phyloP scores from a whole-genome alignment of 805 yeast genomes.

The Pichia paraexigua region DNA sequence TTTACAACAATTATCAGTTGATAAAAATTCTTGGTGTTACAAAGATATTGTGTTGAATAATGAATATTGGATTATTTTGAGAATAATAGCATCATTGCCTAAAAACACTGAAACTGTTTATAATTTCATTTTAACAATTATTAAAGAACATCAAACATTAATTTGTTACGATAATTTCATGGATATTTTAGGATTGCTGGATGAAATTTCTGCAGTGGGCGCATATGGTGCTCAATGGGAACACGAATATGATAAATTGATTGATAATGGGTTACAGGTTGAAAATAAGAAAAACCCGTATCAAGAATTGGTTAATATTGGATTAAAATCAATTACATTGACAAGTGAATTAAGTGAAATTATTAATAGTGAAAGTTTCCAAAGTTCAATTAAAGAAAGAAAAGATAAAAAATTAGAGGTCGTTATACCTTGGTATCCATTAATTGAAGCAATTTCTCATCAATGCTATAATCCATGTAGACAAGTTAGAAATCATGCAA shows the following conservation, averaged over 20 bases:
- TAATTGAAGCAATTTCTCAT: slow-evolving; percentile 76
- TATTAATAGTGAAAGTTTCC: slow-evolving; percentile 27
- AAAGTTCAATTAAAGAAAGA: slow-evolving; percentile 24
- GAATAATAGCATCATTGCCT: slow-evolving; percentile 39
- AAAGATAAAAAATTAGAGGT: slow-evolving; percentile 10
- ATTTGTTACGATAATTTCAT: slow-evolving; percentile 48
- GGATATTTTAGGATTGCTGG: slow-evolving; percentile 61
- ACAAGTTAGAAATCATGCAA: slow-evolving; percentile 61
- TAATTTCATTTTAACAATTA: slow-evolving; percentile 37
- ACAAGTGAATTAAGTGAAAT: slow-evolving; percentile 44
- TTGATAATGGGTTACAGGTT: slow-evolving; percentile 36
- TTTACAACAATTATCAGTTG: slow-evolving; percentile 40
- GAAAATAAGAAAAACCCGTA: slow-evolving; percentile 38
- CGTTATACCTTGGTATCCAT: slow-evolving; percentile 41
- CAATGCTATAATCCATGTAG: slow-evolving; percentile 87
- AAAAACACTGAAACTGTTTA: slow-evolving; percentile 36
- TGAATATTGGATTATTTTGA: slow-evolving; percentile 41
- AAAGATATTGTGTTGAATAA: slow-evolving; percentile 29
- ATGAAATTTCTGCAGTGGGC: slow-evolving; percentile 75
- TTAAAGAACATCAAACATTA: slow-evolving; percentile 26
- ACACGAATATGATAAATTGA: slow-evolving; percentile 44
- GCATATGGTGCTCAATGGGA: slow-evolving; percentile 75
- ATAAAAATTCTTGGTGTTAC: slow-evolving; percentile 36
- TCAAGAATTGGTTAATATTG: slow-evolving; percentile 47
- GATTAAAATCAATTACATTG: slow-evolving; percentile 53